Evolutionary conservation across 192 early-diverging fungal species (phyloP), one percentile per base, ranked within the genome.

Genomic region (Lunasporangiospora selenospora): DNA sequence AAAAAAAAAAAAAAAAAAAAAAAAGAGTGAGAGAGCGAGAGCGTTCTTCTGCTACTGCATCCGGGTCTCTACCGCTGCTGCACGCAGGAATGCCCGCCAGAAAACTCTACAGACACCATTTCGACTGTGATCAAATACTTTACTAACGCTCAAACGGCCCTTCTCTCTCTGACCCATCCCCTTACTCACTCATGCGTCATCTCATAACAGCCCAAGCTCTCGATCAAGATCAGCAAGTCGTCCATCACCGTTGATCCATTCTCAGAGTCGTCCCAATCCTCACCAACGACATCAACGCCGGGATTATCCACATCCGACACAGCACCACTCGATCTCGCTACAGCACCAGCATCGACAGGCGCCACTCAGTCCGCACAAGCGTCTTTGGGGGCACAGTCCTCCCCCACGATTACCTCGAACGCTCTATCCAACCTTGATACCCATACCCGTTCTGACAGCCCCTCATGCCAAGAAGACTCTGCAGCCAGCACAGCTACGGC

Each of bases 151-250:
- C 19, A 33, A 53, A 7, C 51, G 36, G 29, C 23, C 46, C 52
- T 24, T 31, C 3, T 29, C 31, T 37, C 12, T 47, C 33, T 46
- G 6, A 33, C 0, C 24, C 38, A 18, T 36, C 12, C 18, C 11
- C 45, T n/a, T n/a, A n/a, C n/a, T n/a, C n/a, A n/a, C n/a, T n/a
- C n/a, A n/a, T n/a, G 27, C 18, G 9, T 33, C 21, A 47, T 15
- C 13, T 47, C 24, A 43, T 26, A 19, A 15, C 53, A 73, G 69
- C 69, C 69, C 11, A 51, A 51, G 27, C 50, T 73, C 8, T 58
- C 69, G 6, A 33, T 73, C 47, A 73, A 73, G 43, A 53, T 73
- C 30, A 73, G 69, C 55, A 73, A 73, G 38, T 47, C 59, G 4
- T 34, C 53, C 19, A 73, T 73, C 46, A 53, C 61, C 15, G 41